A percentile compares a stretch with the other conserved stretches of the same genome.
Evolutionary conservation across 345 rosid species (phyloP).

Genomic region (Pistacia integerrima): DNA sequence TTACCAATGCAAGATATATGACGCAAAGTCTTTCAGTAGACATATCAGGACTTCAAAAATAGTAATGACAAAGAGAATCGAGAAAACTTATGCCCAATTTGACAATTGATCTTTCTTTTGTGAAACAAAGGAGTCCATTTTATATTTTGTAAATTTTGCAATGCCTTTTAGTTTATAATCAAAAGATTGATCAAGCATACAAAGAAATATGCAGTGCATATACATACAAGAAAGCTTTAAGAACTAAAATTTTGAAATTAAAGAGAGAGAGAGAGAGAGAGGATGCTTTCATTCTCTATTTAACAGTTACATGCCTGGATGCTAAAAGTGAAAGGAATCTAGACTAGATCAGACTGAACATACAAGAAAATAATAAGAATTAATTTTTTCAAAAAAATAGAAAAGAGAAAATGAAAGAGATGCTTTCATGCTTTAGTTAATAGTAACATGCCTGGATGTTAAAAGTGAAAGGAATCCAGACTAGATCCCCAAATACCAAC

Average conservation of each 20-base stretch:
- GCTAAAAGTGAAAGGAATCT: slow-evolving; percentile 96
- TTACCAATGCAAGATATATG: background rate
- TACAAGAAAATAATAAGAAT: no score
- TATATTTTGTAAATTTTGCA: no score
- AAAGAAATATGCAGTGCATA: background rate
- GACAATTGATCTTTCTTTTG: background rate
- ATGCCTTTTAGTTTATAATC: background rate
- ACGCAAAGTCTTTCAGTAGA: background rate
- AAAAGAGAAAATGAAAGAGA: background rate
- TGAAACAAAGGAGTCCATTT: background rate
- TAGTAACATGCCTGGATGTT: slow-evolving; percentile 81
- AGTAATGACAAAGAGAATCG: background rate
- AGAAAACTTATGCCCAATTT: background rate
- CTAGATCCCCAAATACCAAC: slow-evolving; percentile 92
- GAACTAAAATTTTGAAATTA: background rate
- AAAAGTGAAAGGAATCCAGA: slow-evolving; percentile 95
- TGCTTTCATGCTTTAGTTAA: slow-evolving; percentile 5
- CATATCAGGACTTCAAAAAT: background rate
- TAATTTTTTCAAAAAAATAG: no score
- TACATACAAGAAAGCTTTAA: background rate
- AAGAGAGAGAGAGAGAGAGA: no score
- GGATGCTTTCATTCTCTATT: no score
- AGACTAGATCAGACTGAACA: slow-evolving; percentile 52
- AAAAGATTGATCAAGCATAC: background rate
- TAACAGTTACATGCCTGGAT: slow-evolving; percentile 62